These are phyloP conservation scores for Echium plantagineum DNA, from an alignment of 257 asterid species.

Conservation along the genomic window DNA sequence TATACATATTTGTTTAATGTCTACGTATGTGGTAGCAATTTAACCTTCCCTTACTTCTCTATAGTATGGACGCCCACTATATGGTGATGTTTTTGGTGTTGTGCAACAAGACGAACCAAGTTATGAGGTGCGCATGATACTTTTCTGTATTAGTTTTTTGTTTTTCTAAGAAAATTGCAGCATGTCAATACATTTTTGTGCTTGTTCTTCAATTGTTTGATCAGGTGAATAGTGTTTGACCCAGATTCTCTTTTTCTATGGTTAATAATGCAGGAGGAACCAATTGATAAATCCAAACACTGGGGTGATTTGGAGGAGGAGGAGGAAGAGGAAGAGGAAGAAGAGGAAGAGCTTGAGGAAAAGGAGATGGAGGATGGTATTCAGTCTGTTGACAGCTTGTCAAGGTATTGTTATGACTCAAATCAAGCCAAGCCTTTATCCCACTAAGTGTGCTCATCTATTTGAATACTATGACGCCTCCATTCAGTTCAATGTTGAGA, in stretches of 20 bases:
- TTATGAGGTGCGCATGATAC: constrained; percentile 43
- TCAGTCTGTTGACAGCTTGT: constrained; percentile 83
- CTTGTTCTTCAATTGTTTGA: not conserved
- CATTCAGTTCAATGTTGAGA: too few species aligned
- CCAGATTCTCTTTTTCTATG: not conserved
- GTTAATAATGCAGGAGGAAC: constrained; percentile 59
- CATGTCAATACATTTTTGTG: not conserved
- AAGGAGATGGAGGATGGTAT: constrained; percentile 80
- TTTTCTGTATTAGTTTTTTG: not conserved
- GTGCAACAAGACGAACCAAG: constrained; percentile 68
- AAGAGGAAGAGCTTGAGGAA: constrained; percentile 67
- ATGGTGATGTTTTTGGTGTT: constrained; percentile 93
- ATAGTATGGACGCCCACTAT: constrained; percentile 78
- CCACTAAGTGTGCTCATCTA: too few species aligned
- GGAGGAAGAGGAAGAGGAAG: constrained; percentile 75
- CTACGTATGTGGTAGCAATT: not conserved
- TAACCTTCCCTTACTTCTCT: not conserved
- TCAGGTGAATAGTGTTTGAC: not conserved
- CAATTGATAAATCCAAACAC: constrained; percentile 78
- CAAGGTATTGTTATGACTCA: constrained; percentile 34
- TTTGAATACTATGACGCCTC: too few species aligned
- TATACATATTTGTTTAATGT: not conserved
- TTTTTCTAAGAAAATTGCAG: not conserved
- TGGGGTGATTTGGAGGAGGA: constrained; percentile 98
- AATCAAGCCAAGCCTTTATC: too few species aligned